Evolutionary conservation across 1,284 basidiomycete genomes (phyloP), one percentile per base, ranked within the genome.

Genomic region (Chondrostereum purpureum): DNA sequence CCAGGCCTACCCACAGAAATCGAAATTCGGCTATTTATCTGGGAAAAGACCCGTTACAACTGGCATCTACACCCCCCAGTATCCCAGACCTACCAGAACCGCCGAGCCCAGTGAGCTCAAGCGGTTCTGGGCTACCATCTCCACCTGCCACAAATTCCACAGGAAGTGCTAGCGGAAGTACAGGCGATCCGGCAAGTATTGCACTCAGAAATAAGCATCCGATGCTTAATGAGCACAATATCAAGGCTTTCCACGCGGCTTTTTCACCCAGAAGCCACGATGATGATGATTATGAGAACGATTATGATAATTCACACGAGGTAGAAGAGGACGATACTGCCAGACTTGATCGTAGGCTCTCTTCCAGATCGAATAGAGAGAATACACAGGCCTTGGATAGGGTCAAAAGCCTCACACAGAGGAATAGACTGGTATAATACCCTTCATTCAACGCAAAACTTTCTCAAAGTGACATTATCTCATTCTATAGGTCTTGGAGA

Each of bases 121-220:
- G 55, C 50, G 66, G 70, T 48, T 83, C 82, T 8, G 84, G 85
- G 5, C 61, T 88, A 4, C 86, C 85, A 2, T 87, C 83, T 13
- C 85, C 85, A 1, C 85, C 85, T 35, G 85, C 83, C 31, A 84
- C 86, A 18, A 88, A 87, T 57, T 88, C 84, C 14, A 86, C 84
- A 2, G 84, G 83, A 19, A n/a, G n/a, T n/a, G n/a, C n/a, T n/a
- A 86, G 84, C 58, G 83, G 83, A 41, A 86, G 84, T 56, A 77
- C 77, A 2, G 81, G 79, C 42, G 79, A 82, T 57, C 69, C 70
- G 49, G 69, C 68, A 47, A 78, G 73, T 53, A 70, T 73, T 21
- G 70, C 67, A 49, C 59, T 68, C 33, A 72, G 77, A 71, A 60
- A 55, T 47, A 58, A 56, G 53, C 42, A 46, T 17, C 45, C 34